Evolutionary conservation across 768 basidiomycete species (phyloP), one percentile per base, ranked within the genome.

Genomic region (Pulveroboletus sp.): DNA sequence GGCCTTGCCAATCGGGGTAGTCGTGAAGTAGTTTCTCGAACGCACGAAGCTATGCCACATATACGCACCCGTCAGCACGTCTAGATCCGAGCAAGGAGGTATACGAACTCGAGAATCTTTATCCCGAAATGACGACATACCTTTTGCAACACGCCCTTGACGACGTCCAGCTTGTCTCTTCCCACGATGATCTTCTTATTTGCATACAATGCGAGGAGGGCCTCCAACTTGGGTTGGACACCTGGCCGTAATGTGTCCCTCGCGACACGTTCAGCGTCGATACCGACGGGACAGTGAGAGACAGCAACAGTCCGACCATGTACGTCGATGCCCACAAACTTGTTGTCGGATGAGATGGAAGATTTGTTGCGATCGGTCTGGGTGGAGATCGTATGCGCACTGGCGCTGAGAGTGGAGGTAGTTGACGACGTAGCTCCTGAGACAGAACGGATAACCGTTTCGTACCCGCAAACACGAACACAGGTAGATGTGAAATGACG

Each of bases 111-210:
- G 26, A 8, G 15, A 8, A 10, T 18, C 4, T 5, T 8, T 7
- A 15, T 17, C 7, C 30, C 26, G 15, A n/a, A 7, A 43, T 6
- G 11, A 31, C 28, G 8, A 56, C 61, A 13, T 36, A 84, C 87
- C 81, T 99, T 99, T 72, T 98, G 94, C 56, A 97, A 72, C 21
- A 99, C 90, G 39, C 95, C 95, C 73, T 97, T 97, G 60, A 96
- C 93, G n/a, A 93, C 90, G 62, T 98, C 95, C 37, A 98, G 78
- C 74, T 99, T 99, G 70, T 99, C 95, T 8, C 95, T 79, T 15
- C 93, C 95, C 11, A 98, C 89, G 49, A 99, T 93, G 63, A 99
- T 97, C 78, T 97, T 97, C 79, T 97, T 97, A 55, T 89, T 91
- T 57, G 91, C 85, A 67, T 99, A 99, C 13, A 97, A 69, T 17